Evolutionary conservation across 257 asterid species (phyloP).

Genomic region (Verbena officinalis): DNA sequence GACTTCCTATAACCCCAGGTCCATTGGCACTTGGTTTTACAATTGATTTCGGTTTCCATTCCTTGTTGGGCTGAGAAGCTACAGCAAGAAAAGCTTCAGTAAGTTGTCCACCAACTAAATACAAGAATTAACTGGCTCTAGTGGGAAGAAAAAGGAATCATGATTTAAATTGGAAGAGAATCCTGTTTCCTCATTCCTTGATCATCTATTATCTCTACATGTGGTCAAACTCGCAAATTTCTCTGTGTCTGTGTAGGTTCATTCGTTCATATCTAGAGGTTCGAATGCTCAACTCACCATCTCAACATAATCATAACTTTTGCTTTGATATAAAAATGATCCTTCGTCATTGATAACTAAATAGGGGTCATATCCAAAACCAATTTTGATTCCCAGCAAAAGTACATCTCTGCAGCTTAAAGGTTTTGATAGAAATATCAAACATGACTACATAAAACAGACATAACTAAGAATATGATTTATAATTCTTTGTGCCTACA

Average conservation of each 20-base stretch:
- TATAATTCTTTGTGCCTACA: slow-evolving; percentile 6
- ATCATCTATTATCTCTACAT: background rate
- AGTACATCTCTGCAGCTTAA: slow-evolving; percentile 18
- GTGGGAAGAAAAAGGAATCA: slow-evolving; percentile 19
- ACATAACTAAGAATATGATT: slow-evolving; percentile 9
- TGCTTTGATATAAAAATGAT: background rate
- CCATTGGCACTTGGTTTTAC: slow-evolving; percentile 53
- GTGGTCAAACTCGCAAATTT: background rate
- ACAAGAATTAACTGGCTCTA: slow-evolving; percentile 16
- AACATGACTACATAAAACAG: slow-evolving; percentile 1
- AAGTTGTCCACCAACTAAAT: slow-evolving; percentile 24
- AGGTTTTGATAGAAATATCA: background rate
- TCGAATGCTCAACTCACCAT: background rate
- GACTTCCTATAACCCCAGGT: slow-evolving; percentile 61
- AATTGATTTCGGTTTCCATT: slow-evolving; percentile 93
- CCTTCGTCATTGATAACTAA: background rate
- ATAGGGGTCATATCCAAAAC: background rate
- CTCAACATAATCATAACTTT: slow-evolving; percentile 6
- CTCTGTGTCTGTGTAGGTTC: background rate
- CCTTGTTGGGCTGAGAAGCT: slow-evolving; percentile 78
- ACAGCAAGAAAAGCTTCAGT: slow-evolving; percentile 36
- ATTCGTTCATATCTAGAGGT: background rate
- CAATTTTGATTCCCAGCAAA: slow-evolving; percentile 15
- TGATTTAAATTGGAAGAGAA: slow-evolving; percentile 6
- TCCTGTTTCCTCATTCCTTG: background rate